These are phyloP conservation scores for Sugiyamaella qingdaonensis DNA, from an alignment of 805 yeast species.

Conservation along the genomic window DNA sequence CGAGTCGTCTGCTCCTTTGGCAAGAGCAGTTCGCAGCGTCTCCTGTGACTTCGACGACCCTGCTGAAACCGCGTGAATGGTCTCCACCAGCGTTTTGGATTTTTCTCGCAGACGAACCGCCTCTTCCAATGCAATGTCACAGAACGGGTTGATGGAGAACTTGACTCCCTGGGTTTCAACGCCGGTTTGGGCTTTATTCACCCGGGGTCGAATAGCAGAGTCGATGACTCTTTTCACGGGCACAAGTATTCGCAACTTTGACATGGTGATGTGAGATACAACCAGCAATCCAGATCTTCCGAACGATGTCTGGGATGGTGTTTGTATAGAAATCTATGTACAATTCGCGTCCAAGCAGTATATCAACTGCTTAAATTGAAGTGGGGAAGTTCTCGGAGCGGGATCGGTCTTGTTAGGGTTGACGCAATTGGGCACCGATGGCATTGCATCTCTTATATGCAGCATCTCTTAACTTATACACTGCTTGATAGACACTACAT, in stretches of 20 bases:
- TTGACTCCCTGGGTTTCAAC: conserved; percentile 86
- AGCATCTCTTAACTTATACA: no score
- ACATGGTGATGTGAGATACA: conserved; percentile 11
- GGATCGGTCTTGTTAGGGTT: conserved; percentile 4
- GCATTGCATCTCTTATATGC: no score
- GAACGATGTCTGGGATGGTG: no score
- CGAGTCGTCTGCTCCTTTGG: conserved; percentile 89
- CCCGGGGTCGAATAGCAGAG: conserved; percentile 87
- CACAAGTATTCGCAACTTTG: conserved; percentile 58
- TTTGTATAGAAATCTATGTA: neutral
- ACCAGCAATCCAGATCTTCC: no score
- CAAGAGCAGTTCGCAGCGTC: conserved; percentile 80
- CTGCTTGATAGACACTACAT: no score
- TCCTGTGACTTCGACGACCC: conserved; percentile 88
- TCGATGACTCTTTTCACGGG: conserved; percentile 96
- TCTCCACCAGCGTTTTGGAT: conserved; percentile 54
- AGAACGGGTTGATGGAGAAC: conserved; percentile 92
- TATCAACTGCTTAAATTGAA: neutral
- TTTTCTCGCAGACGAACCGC: conserved; percentile 76
- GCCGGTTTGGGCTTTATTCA: conserved; percentile 79
- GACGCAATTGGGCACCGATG: no score
- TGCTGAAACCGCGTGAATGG: conserved; percentile 85
- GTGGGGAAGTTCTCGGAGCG: conserved; percentile 5
- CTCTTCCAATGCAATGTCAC: conserved; percentile 97
- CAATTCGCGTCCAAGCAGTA: neutral